phyloP scores from a whole-genome alignment of 129 eudicot species.

The Ambrosia artemisiifolia region DNA sequence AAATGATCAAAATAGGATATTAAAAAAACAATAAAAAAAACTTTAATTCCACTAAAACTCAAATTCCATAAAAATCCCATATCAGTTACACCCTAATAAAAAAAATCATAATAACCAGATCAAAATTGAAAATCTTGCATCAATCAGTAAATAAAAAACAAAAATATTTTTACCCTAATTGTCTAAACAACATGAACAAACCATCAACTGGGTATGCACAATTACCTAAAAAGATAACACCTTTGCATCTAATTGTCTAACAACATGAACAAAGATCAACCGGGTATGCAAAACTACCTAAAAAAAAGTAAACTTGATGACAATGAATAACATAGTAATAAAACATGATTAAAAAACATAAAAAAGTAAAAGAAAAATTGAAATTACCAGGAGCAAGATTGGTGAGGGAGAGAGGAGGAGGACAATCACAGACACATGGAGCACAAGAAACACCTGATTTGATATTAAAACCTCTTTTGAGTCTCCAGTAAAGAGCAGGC shows the following conservation, averaged over 20 bases:
- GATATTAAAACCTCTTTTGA: conserved; percentile 48
- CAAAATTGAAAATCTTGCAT: not conserved
- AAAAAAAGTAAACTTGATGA: too few relatives aligned
- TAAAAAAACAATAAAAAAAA: not conserved
- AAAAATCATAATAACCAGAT: not conserved
- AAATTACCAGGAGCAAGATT: conserved; percentile 63
- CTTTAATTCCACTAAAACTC: not conserved
- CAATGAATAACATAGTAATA: not conserved
- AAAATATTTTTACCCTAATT: not conserved
- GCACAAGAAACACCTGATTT: conserved; percentile 43
- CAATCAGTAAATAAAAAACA: not conserved
- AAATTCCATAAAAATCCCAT: too few relatives aligned
- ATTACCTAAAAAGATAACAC: too few relatives aligned
- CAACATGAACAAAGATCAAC: too few relatives aligned
- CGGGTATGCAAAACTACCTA: too few relatives aligned
- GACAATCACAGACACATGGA: conserved; percentile 74
- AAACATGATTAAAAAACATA: not conserved
- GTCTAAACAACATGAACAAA: conserved; percentile 5
- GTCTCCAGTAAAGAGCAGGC: conserved; percentile 75
- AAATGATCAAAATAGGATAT: not conserved
- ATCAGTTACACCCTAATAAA: too few relatives aligned
- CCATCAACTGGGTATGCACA: not conserved
- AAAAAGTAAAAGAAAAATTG: not conserved
- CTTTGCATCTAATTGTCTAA: too few relatives aligned
- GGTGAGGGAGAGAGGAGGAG: conserved; percentile 78